Evolutionary conservation across 345 rosid species (phyloP).

Genomic region (Salix exigua): DNA sequence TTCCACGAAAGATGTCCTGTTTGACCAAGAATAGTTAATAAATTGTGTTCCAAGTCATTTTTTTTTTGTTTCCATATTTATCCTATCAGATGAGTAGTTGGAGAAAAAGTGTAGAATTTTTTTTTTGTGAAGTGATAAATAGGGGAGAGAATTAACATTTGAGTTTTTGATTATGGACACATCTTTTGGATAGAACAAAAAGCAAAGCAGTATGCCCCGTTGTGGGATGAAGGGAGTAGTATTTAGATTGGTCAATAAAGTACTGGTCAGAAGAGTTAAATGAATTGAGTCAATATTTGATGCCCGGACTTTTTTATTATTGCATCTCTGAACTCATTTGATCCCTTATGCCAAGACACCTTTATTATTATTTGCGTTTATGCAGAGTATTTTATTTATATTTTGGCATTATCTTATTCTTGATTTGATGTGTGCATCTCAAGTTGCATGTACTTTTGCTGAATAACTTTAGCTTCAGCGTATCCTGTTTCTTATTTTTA

Average conservation of each 20-base stretch:
- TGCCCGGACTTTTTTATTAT: background rate
- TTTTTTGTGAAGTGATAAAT: no score
- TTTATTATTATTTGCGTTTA: background rate
- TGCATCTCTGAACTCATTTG: background rate
- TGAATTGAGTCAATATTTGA: background rate
- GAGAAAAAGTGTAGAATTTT: no score
- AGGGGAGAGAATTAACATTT: no score
- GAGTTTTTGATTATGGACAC: no score
- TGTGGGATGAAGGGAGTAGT: background rate
- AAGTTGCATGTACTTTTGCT: background rate
- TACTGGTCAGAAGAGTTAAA: background rate
- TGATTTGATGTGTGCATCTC: background rate
- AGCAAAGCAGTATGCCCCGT: background rate
- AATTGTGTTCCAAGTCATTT: no score
- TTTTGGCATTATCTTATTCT: background rate
- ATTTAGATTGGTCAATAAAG: background rate
- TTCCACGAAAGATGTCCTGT: no score
- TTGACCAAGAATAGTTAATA: no score
- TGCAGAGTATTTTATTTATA: no score
- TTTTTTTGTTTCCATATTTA: no score
- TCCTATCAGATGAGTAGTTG: no score
- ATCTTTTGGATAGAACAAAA: background rate
- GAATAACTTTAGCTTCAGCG: background rate
- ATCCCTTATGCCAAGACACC: background rate
- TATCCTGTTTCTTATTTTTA: constrained; percentile 15